Conservation (phyloP, 805 yeast genomes). For the Blastobotrys chiropterorum region DNA sequence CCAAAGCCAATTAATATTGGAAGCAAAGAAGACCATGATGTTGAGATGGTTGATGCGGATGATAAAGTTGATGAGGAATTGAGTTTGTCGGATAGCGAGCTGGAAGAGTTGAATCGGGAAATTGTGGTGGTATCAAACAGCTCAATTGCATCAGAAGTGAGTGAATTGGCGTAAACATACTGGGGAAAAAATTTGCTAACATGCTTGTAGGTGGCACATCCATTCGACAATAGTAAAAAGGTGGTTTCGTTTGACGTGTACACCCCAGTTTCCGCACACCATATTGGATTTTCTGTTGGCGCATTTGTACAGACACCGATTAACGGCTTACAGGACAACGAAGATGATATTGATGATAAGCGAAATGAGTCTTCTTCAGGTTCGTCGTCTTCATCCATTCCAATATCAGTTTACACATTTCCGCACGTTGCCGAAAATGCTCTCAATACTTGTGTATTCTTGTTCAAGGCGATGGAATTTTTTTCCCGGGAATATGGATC, state of each 20-base stretch:
- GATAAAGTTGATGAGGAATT: slow-evolving; percentile 27
- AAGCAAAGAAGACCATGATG: slow-evolving; percentile 7
- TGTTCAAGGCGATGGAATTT: slow-evolving; percentile 74
- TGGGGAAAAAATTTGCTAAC: too few relatives aligned
- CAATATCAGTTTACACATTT: slow-evolving; percentile 56
- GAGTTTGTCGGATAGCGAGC: slow-evolving; percentile 18
- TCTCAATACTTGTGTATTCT: slow-evolving; percentile 65
- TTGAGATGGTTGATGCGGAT: slow-evolving; percentile 11
- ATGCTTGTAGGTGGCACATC: slow-evolving; percentile 70
- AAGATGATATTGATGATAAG: slow-evolving; percentile 24
- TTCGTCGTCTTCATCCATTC: slow-evolving; percentile 33
- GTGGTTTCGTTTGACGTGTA: slow-evolving; percentile 64
- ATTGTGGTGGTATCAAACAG: slow-evolving; percentile 38
- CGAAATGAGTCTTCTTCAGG: slow-evolving; percentile 31
- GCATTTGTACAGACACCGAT: slow-evolving; percentile 66
- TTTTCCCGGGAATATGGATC: slow-evolving; percentile 87
- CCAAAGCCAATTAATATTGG: slow-evolving; percentile 8
- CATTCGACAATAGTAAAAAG: slow-evolving; percentile 68
- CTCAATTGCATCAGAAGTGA: slow-evolving; percentile 48
- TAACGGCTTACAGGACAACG: slow-evolving; percentile 35
- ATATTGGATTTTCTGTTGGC: slow-evolving; percentile 92
- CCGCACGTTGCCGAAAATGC: slow-evolving; percentile 54
- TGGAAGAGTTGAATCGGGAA: slow-evolving; percentile 22
- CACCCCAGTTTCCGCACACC: slow-evolving; percentile 89
- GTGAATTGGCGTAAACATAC: too few relatives aligned